Conservation (phyloP, 139 green algal genomes). For the Coccomyxa sp. region DNA sequence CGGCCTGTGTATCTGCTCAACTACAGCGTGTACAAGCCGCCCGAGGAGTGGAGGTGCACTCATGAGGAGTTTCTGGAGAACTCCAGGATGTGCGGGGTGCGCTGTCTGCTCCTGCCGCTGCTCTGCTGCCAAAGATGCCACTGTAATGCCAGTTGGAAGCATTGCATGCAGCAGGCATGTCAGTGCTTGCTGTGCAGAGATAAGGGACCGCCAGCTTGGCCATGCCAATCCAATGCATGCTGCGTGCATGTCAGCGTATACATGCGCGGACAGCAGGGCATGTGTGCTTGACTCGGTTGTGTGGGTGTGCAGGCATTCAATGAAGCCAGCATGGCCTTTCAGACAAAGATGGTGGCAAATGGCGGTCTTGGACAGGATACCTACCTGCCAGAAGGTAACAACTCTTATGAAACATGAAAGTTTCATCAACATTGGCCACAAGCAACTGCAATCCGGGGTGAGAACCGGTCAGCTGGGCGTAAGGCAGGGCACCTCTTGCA, state of each 20-base stretch:
- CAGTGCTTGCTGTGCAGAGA: too few species aligned
- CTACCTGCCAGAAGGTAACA: conserved; percentile 77
- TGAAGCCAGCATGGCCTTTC: conserved; percentile 77
- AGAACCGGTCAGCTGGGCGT: too few species aligned
- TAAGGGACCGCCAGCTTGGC: too few species aligned
- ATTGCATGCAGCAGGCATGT: too few species aligned
- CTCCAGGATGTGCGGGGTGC: neutral
- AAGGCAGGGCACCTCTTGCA: too few species aligned
- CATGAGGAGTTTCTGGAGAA: conserved; percentile 30
- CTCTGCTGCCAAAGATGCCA: too few species aligned
- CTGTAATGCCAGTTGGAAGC: too few species aligned
- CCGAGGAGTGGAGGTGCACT: conserved; percentile 33
- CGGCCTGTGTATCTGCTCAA: conserved; percentile 70
- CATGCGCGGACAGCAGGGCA: too few species aligned
- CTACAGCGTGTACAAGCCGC: conserved; percentile 55
- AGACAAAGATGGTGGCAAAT: conserved; percentile 80
- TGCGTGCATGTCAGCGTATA: too few species aligned
- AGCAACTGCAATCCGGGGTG: neutral
- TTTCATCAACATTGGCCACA: neutral
- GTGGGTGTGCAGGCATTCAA: conserved; percentile 53
- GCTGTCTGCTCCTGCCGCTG: neutral
- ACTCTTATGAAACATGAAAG: neutral
- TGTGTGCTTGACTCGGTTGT: too few species aligned
- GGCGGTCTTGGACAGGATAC: conserved; percentile 89
- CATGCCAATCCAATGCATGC: too few species aligned